Evolutionary conservation across 1,139 yeast species (phyloP).

Genomic region (Protomyces inouyei): DNA sequence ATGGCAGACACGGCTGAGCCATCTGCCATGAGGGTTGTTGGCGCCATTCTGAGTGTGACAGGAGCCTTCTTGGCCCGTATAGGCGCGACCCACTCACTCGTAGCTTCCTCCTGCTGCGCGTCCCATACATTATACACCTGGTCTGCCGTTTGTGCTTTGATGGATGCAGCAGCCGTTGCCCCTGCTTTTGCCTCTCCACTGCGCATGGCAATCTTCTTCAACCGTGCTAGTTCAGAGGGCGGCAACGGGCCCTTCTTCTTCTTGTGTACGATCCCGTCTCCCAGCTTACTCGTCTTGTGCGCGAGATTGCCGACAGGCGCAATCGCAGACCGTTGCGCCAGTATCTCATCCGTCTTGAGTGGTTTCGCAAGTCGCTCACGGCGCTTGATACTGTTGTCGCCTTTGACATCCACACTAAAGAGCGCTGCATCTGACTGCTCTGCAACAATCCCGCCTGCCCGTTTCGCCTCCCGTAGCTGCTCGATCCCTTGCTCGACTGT

Average conservation of each 20-base stretch:
- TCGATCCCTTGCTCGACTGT: constrained; percentile 72
- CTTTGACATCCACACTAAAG: constrained; percentile 69
- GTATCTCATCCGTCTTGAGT: constrained; percentile 65
- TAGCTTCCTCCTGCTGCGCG: constrained; percentile 27
- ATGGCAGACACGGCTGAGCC: constrained; percentile 41
- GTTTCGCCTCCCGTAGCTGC: constrained; percentile 60
- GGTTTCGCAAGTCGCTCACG: constrained; percentile 44
- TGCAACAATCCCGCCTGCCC: constrained; percentile 44
- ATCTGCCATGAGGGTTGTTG: constrained; percentile 45
- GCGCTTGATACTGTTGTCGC: constrained; percentile 47
- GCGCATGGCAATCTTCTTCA: constrained; percentile 77
- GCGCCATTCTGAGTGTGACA: constrained; percentile 51
- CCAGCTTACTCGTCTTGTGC: constrained; percentile 34
- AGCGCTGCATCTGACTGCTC: constrained; percentile 41
- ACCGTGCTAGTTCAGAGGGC: constrained; percentile 59
- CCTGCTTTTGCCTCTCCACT: constrained; percentile 45
- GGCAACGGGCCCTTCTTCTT: constrained; percentile 60
- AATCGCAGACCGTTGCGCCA: constrained; percentile 71
- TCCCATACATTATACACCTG: constrained; percentile 45
- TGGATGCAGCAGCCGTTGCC: constrained; percentile 24
- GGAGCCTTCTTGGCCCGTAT: constrained; percentile 49
- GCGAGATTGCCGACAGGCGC: constrained; percentile 46
- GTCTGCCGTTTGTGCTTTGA: constrained; percentile 48
- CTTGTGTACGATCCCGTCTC: constrained; percentile 40
- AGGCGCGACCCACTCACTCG: constrained; percentile 47